Base-by-base conservation (phyloP, 352 stramenopile species). In the Aphanomyces astaci region DNA sequence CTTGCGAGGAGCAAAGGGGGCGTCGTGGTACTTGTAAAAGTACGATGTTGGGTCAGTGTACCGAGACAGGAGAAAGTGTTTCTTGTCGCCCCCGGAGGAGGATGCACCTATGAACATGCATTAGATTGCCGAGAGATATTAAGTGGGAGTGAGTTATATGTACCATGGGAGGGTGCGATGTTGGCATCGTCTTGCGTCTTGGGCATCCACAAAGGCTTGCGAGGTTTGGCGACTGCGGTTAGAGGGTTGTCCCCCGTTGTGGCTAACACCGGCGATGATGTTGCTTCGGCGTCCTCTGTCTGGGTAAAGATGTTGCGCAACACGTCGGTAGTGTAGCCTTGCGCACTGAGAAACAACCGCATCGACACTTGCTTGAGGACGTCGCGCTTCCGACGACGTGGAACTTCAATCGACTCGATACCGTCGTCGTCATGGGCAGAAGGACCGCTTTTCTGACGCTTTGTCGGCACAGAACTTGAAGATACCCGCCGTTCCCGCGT, bases 21-120 rank as follows among this genome's bases (percentile, higher is more conserved):
- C 75, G 64, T 92, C 84, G 51, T 80, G 88, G 71, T 92, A 94
- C 56, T 80, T 79, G 60, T 85, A 94, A 72, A 94, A 94, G 73
- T 92, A 94, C 25, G 86, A 94, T 49, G 86, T 92, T 54, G 84
- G 84, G 67, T 94, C 86, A 19, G 81, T 90, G 55, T 91, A 79
- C 3, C 86, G 82, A 31, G 84, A 86, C 13, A 90, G 72, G 63
- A 94, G 89, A 62, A 94, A 94, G 40, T 84, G 76, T 31, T 88
- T 75, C 19, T 88, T 79, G 15, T 82, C 78, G 27, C 33, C n/a
- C n/a, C n/a, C n/a, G n/a, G 62, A 64, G n/a, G 45, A n/a, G 27
- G 43, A 24, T 63, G 31, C 24, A 46, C 4, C 2, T 25, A 59
- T 5, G 31, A n/a, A n/a, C 25, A 63, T 24, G n/a, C 19, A 51